Evolutionary conservation across 495 filamentous ascomycete genomes (phyloP).

Genomic region (Articulospora tetracladia): DNA sequence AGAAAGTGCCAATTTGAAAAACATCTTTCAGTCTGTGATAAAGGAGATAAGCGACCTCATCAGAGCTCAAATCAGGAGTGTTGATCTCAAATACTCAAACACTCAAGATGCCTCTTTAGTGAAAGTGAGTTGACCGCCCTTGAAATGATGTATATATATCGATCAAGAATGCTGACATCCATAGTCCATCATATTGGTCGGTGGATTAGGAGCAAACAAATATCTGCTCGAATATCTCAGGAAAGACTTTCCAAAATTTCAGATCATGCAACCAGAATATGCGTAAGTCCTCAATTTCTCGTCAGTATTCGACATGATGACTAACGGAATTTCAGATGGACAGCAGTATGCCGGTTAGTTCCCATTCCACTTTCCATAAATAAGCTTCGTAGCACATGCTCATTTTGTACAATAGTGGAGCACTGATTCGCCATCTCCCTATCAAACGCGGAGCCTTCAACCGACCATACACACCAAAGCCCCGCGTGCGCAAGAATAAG

Average conservation of each 20-base stretch:
- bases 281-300: neutral
- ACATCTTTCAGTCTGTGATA: neutral
- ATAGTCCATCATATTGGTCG: neutral
- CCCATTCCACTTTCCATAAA: too few relatives aligned
- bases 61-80: neutral
- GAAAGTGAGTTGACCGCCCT: neutral
- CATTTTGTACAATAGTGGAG: neutral
- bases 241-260: neutral
- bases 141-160: neutral
- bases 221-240: neutral
- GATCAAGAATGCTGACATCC: neutral
- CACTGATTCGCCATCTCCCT: neutral
- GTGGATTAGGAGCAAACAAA: neutral
- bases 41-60: neutral
- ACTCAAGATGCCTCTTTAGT: neutral
- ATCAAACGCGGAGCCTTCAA: neutral
- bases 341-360: neutral
- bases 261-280: neutral
- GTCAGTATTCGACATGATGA: neutral
- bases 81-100: neutral
- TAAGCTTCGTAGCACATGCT: neutral
- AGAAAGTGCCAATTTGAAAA: neutral
- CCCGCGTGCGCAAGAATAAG: neutral
- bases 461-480: neutral
- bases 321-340: neutral